Percentiles rank a stretch among this genome's conserved stretches.
These are phyloP conservation scores for Sporothrix brunneoviolacea DNA, from an alignment of 2,329 filamentous ascomycete genomes.

Conservation along the genomic window DNA sequence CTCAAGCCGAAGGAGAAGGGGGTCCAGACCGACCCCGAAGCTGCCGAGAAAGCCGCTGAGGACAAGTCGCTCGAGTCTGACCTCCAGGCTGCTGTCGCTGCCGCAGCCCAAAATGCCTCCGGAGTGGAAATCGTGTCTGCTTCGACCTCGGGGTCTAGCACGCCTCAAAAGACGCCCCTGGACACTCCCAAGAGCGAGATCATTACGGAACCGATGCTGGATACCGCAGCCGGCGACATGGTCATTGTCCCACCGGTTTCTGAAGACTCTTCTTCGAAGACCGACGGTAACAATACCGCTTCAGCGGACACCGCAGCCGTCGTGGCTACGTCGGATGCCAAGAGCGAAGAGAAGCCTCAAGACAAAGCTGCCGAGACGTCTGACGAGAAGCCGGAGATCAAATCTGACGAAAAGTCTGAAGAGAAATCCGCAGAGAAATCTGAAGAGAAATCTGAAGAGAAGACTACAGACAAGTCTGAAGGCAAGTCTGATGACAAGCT, in stretches of 20 bases:
- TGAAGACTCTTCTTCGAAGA: conserved; percentile 1
- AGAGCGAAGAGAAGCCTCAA: neutral
- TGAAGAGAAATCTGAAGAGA: neutral
- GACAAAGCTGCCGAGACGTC: neutral
- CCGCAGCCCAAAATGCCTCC: neutral
- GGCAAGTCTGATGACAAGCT: neutral
- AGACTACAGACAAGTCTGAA: neutral
- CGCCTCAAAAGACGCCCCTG: conserved; percentile 23
- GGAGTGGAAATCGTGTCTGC: conserved; percentile 8
- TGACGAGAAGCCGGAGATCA: neutral
- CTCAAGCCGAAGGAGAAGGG: conserved; percentile 15
- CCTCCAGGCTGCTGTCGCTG: neutral
- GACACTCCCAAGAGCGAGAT: conserved; percentile 25
- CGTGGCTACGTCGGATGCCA: neutral
- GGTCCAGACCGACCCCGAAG: conserved; percentile 10
- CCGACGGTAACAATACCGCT: neutral
- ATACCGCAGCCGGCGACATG: conserved; percentile 24
- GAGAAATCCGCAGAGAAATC: neutral
- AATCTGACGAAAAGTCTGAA: neutral
- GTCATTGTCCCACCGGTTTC: conserved; percentile 28
- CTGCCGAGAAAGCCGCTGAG: conserved; percentile 11
- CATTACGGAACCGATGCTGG: conserved; percentile 15
- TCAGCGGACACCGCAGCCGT: neutral
- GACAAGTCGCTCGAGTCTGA: neutral
- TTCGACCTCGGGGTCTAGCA: conserved; percentile 19